Evolutionary conservation across 2,329 filamentous ascomycete species (phyloP).

Genomic region (Plenodomus tracheiphilus): DNA sequence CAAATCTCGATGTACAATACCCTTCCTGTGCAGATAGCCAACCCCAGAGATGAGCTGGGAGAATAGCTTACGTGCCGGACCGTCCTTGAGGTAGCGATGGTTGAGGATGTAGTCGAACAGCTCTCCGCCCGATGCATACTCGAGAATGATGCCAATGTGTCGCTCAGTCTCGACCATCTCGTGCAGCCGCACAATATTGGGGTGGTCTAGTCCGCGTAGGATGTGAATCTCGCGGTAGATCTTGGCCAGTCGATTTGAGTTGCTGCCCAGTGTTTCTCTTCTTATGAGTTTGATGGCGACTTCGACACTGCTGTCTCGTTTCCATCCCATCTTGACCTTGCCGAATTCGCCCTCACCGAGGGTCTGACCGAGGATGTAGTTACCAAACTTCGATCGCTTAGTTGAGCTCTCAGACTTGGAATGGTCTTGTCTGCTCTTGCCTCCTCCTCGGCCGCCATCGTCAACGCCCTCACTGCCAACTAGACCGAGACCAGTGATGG

Average conservation of each 20-base stretch:
- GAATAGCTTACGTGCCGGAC: constrained; percentile 85
- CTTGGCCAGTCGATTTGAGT: constrained; percentile 88
- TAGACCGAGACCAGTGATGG: constrained; percentile 53
- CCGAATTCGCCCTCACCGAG: constrained; percentile 98
- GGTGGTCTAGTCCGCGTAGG: constrained; percentile 82
- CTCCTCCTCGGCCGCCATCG: constrained; percentile 50
- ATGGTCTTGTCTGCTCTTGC: constrained; percentile 61
- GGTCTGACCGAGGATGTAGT: constrained; percentile 94
- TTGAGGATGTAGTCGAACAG: constrained; percentile 98
- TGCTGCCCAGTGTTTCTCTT: constrained; percentile 83
- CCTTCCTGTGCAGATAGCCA: constrained; percentile 96
- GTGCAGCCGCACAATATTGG: constrained; percentile 94
- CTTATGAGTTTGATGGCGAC: constrained; percentile 98
- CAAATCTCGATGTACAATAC: constrained; percentile 94
- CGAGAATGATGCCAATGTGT: constrained; percentile 96
- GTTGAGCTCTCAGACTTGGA: constrained; percentile 52
- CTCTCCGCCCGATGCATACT: constrained; percentile 96
- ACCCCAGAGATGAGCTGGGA: constrained; percentile 95
- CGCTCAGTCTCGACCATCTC: constrained; percentile 98
- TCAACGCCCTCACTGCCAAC: constrained; percentile 55
- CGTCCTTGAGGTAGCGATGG: constrained; percentile 93
- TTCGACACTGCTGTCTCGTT: constrained; percentile 86
- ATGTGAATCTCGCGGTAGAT: constrained; percentile 98
- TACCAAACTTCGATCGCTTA: constrained; percentile 88
- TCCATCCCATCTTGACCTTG: constrained; percentile 98